These are phyloP conservation scores for Canna indica DNA, from an alignment of 176 grass and related monocot species.

Conservation along the genomic window DNA sequence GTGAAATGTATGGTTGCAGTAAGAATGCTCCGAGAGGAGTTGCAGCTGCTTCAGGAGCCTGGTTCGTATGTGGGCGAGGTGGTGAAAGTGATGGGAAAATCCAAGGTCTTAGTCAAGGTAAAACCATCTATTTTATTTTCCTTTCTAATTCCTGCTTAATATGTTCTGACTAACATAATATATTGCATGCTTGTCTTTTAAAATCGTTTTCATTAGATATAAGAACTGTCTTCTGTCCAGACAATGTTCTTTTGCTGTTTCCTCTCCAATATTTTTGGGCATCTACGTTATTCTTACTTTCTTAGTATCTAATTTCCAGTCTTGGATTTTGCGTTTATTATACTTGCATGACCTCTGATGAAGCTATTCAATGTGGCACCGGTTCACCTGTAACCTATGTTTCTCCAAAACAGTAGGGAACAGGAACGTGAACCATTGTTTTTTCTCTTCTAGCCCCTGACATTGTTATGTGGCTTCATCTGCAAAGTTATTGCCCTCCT, in stretches of 20 bases:
- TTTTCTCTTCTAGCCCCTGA: too few relatives aligned
- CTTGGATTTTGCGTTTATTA: too few relatives aligned
- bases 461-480: background rate
- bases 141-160: background rate
- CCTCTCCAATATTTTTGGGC: background rate
- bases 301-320: too few relatives aligned
- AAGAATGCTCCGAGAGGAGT: slow-evolving; percentile 82
- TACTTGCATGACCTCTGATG: too few relatives aligned
- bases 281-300: too few relatives aligned
- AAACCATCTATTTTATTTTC: background rate
- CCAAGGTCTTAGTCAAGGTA: slow-evolving; percentile 99
- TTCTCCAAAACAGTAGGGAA: too few relatives aligned
- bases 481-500: background rate
- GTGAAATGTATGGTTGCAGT: slow-evolving; percentile 35
- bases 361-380: too few relatives aligned
- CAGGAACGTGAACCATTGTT: too few relatives aligned
- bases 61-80: slow-evolving; percentile 97
- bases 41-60: slow-evolving; percentile 91
- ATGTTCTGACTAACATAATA: background rate
- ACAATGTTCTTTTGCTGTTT: background rate
- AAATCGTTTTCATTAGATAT: background rate
- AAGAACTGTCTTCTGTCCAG: too few relatives aligned
- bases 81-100: slow-evolving; percentile 98
- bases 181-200: background rate
- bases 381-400: too few relatives aligned